A percentile compares a stretch with the other conserved stretches of the same genome.
phyloP scores from a whole-genome alignment of 2,329 filamentous ascomycete species.

The Geoglossum cookeanum region DNA sequence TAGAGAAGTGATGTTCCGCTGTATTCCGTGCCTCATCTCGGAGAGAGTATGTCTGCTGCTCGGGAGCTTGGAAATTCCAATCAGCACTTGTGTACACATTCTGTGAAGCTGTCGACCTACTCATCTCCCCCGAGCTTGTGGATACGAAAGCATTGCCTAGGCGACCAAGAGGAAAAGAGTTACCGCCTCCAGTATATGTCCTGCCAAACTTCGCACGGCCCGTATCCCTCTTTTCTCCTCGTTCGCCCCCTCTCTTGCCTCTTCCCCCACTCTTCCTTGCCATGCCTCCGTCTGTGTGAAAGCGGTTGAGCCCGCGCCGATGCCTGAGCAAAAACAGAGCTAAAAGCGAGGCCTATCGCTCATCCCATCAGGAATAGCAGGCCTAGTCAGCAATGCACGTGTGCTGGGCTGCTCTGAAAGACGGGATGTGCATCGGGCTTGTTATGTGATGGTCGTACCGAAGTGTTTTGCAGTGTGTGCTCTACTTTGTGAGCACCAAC shows the following conservation, averaged over 20 bases:
- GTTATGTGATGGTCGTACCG: too few species aligned
- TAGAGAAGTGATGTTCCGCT: slow-evolving; percentile 25
- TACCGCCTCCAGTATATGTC: neutral
- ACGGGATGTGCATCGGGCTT: too few species aligned
- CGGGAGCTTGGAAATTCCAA: neutral
- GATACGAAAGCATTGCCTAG: neutral
- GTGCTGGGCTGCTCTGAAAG: too few species aligned
- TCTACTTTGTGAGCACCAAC: too few species aligned
- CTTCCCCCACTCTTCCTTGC: neutral
- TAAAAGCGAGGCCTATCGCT: too few species aligned
- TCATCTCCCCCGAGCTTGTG: neutral
- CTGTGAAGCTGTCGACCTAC: neutral
- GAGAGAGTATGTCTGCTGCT: slow-evolving; percentile 24
- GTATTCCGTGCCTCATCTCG: slow-evolving; percentile 40
- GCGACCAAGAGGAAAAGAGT: neutral
- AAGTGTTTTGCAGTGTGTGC: too few species aligned
- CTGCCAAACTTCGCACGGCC: neutral
- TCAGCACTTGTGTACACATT: neutral
- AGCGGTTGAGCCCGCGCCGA: neutral
- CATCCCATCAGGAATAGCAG: too few species aligned
- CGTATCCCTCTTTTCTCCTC: neutral
- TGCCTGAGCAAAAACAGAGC: neutral
- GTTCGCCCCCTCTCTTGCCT: neutral
- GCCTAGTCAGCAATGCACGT: too few species aligned
- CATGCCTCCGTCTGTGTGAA: neutral